phyloP scores from a whole-genome alignment of 176 grass and related monocot genomes.

The Aegilops sharonensis region DNA sequence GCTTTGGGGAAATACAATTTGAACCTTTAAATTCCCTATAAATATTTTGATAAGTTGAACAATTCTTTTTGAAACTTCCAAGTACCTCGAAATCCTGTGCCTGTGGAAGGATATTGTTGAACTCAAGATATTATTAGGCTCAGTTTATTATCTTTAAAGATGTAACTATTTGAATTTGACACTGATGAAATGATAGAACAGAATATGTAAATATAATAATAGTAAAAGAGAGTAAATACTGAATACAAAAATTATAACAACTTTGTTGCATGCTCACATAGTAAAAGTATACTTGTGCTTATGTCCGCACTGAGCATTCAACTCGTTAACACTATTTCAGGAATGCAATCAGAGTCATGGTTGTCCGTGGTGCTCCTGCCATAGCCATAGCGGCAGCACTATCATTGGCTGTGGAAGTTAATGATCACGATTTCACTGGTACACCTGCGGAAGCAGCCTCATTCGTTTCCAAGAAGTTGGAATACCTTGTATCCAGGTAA shows the following conservation, averaged over 20 bases:
- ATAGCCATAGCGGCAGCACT: slow-evolving; percentile 91
- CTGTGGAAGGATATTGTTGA: background rate
- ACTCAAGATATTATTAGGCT: background rate
- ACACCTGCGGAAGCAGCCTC: slow-evolving; percentile 66
- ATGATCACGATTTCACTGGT: slow-evolving; percentile 50
- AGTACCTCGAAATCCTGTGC: background rate
- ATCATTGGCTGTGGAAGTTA: slow-evolving; percentile 70
- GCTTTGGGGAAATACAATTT: background rate
- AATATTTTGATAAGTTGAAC: background rate
- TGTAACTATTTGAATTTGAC: background rate
- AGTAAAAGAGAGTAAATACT: background rate
- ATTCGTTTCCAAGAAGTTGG: slow-evolving; percentile 73
- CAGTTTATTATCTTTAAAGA: background rate
- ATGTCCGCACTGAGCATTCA: background rate
- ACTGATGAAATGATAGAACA: background rate
- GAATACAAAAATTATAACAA: background rate
- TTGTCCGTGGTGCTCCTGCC: slow-evolving; percentile 90
- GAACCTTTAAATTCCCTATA: background rate
- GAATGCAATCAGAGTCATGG: slow-evolving; percentile 86
- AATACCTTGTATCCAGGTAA: slow-evolving; percentile 95
- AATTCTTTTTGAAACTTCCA: background rate
- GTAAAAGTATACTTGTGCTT: background rate
- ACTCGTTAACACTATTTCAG: slow-evolving; percentile 38
- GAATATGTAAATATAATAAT: background rate
- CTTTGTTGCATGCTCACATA: background rate